These are phyloP conservation scores for Pilatotrama ljubarskyi DNA, from an alignment of 768 basidiomycete genomes.

Conservation along the genomic window DNA sequence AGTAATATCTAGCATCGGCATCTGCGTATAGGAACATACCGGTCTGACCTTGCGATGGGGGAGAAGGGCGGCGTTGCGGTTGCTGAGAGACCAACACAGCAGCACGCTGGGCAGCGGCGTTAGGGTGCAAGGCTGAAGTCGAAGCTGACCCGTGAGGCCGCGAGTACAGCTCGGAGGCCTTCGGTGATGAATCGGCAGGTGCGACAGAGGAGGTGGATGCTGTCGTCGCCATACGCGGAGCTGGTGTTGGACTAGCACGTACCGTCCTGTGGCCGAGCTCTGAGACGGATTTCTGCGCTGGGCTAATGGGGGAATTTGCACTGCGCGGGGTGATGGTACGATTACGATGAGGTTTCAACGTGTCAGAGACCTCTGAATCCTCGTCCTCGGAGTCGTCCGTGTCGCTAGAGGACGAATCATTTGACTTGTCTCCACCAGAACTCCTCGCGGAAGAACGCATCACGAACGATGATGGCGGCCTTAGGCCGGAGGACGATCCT, in stretches of 20 bases:
- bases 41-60: conserved; percentile 5
- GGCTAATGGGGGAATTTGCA: conserved; percentile 2
- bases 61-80: background rate
- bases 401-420: conserved; percentile 17
- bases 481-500: conserved; percentile 20
- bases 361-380: conserved; percentile 28
- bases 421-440: conserved; percentile 4
- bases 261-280: conserved; percentile 30
- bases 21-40: background rate
- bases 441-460: conserved; percentile 14
- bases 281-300: conserved; percentile 24
- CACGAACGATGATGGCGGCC: conserved; percentile 25
- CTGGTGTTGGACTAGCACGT: conserved; percentile 1
- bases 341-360: conserved; percentile 37
- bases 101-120: conserved; percentile 51
- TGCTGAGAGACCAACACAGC: conserved; percentile 31
- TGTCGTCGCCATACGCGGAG: conserved; percentile 22
- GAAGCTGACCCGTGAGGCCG: conserved; percentile 57
- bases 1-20: background rate
- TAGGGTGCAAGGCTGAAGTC: conserved; percentile 56
- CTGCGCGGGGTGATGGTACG: conserved; percentile 34
- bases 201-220: conserved; percentile 13
- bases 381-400: conserved; percentile 38
- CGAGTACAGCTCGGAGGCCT: conserved; percentile 22
- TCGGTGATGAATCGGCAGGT: background rate